Evolutionary conservation across 2,329 filamentous ascomycete species (phyloP), one percentile per base, ranked within the genome.

Genomic region (Verruconis gallopava): DNA sequence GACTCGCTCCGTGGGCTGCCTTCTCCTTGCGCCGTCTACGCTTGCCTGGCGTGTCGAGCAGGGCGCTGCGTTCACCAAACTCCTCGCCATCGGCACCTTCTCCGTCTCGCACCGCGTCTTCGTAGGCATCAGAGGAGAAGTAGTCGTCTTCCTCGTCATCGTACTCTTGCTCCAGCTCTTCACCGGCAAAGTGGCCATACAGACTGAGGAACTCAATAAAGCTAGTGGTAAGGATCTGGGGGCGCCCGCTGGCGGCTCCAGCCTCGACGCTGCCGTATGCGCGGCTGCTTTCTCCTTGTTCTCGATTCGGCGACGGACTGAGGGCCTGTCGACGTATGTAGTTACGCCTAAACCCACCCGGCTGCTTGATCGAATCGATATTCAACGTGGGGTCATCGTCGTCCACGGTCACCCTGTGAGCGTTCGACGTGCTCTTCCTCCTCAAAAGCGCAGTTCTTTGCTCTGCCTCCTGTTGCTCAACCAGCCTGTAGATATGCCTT

Each of bases 181-280:
- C 91, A 62, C 91, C 91, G 2, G 91, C 91, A 58, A 98, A 98
- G 63, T 98, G 91, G 3, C 91, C 91, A 53, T 95, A 98, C 21
- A 98, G 73, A 5, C 85, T 88, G 39, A 98, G 60, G 53, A 98
- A 98, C 59, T 98, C 93, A 46, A 98, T 74, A 57, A 98, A 98
- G 61, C 83, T 98, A 50, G 74, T 86, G 0, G 91, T 95, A 45
- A 94, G 78, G 21, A 93, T 68, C 47, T 76, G 75, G 28, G 73
- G 74, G 43, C 70, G 68, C 37, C 48, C 40, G 11, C 25, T 33
- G 9, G 14, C 12, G 12, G 37, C 15, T 5, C 38, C 37, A n/a
- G 54, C 53, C 19, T 54, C 51, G 3, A 49, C 48, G 25, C 44
- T 40, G 6, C 46, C 43, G n/a, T n/a, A n/a, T 32, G 28, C 44